Base-by-base conservation (phyloP, 1,139 yeast species). In the Blastobotrys arbuscula region DNA sequence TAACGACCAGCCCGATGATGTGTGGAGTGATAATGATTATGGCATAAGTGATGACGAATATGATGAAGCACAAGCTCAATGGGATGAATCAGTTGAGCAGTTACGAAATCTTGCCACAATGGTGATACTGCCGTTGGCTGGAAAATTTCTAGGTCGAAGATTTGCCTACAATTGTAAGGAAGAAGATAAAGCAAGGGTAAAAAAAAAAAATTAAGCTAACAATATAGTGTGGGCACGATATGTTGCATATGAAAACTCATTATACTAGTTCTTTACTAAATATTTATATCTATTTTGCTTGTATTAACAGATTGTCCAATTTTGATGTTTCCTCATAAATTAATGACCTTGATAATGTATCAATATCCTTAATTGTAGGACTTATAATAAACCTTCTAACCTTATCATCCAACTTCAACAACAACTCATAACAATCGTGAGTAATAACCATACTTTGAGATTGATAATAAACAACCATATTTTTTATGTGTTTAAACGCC, bases 51-150 rank as follows among this genome's bases (percentile, higher is more conserved):
- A 34, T 23, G 34, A 35, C 30, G 40, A 24, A 5, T 39, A 39
- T 24, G 54, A 53, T 20, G 75, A 72, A 46, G 86, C 88, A 0
- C 89, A 84, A 61, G 75, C 78, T 54, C 89, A 85, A 58, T 85
- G 94, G 94, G 92, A 85, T 48, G 90, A 83, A 59, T 82, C 86
- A 44, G 59, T 85, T 51, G 69, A 71, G 40, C 92, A 84, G 60
- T 63, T 86, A 44, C 76, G 76, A 39, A 75, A 74, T 12, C 70
- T 86, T 39, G 65, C 82, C 19, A 75, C 77, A 47, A 68, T 79
- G 52, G 78, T 85, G 15, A 59, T 85, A 41, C 70, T 84, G 46
- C 95, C 95, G 0, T 65, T 84, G 53, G 61, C 82, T 5, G 95
- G 95, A 33, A 82, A 81, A 63, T 73, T 81, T 36, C 57, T 85